Evolutionary conservation across 208 protist species (phyloP).

Genomic region (Leishmania braziliensis): DNA sequence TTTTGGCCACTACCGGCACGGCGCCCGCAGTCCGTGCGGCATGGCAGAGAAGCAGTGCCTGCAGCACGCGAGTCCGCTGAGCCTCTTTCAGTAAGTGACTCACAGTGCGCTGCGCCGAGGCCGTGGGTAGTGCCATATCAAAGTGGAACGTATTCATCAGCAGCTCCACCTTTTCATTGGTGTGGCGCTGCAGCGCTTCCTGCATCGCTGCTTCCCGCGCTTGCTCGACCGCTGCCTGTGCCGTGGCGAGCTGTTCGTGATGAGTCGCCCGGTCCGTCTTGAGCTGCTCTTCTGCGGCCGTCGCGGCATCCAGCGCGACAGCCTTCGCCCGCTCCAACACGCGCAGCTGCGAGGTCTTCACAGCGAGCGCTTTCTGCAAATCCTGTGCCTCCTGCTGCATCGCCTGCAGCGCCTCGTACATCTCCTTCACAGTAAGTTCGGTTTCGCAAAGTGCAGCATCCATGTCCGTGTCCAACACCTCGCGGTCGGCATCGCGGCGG

Average conservation of each 20-base stretch:
- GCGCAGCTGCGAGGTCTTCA: conserved; percentile 21
- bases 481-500: conserved; percentile 38
- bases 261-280: conserved; percentile 37
- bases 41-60: conserved; percentile 26
- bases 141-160: conserved; percentile 9
- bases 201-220: conserved; percentile 7
- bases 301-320: conserved; percentile 18
- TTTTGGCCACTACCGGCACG: conserved; percentile 24
- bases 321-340: conserved; percentile 25
- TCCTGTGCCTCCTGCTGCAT: conserved; percentile 26
- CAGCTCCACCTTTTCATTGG: conserved; percentile 18
- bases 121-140: conserved; percentile 6
- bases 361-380: conserved; percentile 21
- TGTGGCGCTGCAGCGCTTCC: background rate
- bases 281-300: conserved; percentile 36
- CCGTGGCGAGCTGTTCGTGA: conserved; percentile 18
- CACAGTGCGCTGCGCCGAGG: conserved; percentile 4
- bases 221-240: conserved; percentile 5
- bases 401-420: conserved; percentile 56
- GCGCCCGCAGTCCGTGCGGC: conserved; percentile 17
- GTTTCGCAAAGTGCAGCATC: conserved; percentile 59
- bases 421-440: conserved; percentile 51
- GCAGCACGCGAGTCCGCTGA: conserved; percentile 23
- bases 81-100: conserved; percentile 7
- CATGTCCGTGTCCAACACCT: conserved; percentile 38